Evolutionary conservation across 2,329 filamentous ascomycete species (phyloP).

Genomic region (Pyrenophora graminea): DNA sequence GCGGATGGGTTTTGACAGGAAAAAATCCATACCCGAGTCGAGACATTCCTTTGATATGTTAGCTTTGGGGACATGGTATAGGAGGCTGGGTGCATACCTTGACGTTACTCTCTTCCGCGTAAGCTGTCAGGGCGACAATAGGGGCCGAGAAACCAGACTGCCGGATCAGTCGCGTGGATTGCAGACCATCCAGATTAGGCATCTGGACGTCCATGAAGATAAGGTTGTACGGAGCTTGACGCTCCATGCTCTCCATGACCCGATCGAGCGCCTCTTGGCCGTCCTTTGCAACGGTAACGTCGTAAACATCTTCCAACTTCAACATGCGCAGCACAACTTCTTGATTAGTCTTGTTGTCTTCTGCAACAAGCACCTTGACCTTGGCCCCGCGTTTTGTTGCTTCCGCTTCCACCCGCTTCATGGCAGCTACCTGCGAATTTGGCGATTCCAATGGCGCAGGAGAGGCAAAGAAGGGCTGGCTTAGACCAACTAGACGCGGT

Average conservation of each 20-base stretch:
- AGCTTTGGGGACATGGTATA: constrained; percentile 1
- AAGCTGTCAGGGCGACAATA: constrained; percentile 89
- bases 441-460: constrained; percentile 54
- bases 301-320: constrained; percentile 78
- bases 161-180: constrained; percentile 83
- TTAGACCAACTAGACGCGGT: constrained; percentile 79
- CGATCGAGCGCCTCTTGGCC: constrained; percentile 82
- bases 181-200: constrained; percentile 88
- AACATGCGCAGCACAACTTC: constrained; percentile 63
- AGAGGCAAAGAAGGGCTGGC: constrained; percentile 76
- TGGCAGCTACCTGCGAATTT: constrained; percentile 66
- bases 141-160: constrained; percentile 84
- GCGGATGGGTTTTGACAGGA: constrained; percentile 75
- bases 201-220: constrained; percentile 97
- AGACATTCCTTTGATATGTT: constrained; percentile 57
- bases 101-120: constrained; percentile 86
- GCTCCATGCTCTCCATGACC: constrained; percentile 80
- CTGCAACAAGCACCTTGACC: constrained; percentile 82
- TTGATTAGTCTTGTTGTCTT: constrained; percentile 66
- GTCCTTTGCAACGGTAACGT: constrained; percentile 80
- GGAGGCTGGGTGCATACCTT: constrained; percentile 62
- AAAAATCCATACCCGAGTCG: constrained; percentile 91
- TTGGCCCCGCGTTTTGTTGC: constrained; percentile 61
- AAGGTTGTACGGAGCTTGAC: constrained; percentile 73
- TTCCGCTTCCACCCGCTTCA: constrained; percentile 68